Conservation (phyloP, 179 eudicot species). For the Silene noctiflora region DNA sequence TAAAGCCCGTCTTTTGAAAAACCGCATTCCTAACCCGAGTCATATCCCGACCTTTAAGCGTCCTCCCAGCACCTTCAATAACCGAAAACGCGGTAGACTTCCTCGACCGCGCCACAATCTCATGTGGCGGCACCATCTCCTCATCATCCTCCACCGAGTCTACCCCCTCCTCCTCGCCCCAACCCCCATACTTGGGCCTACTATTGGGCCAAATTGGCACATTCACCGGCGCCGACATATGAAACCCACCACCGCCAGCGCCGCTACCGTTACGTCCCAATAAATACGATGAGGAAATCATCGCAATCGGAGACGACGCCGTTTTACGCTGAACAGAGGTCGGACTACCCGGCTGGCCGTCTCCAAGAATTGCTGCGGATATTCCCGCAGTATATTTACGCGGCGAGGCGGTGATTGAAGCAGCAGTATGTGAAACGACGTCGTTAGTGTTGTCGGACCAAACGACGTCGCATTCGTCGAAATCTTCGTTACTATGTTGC, state of each 20-base stretch:
- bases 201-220: slow-evolving; percentile 51
- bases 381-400: slow-evolving; percentile 31
- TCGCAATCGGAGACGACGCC: slow-evolving; percentile 23
- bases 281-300: slow-evolving; percentile 18
- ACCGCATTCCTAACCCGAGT: slow-evolving; percentile 54
- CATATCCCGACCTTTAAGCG: slow-evolving; percentile 63
- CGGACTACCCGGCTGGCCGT: slow-evolving; percentile 8
- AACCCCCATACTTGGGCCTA: background rate
- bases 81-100: slow-evolving; percentile 48
- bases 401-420: slow-evolving; percentile 4
- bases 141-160: slow-evolving; percentile 32
- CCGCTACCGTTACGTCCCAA: background rate
- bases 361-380: slow-evolving; percentile 36
- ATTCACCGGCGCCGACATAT: slow-evolving; percentile 57
- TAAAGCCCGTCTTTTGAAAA: slow-evolving; percentile 46
- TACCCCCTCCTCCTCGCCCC: slow-evolving; percentile 32
- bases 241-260: slow-evolving; percentile 23
- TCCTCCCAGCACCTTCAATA: slow-evolving; percentile 62
- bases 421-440: background rate
- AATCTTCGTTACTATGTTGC: slow-evolving; percentile 23
- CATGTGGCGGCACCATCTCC: slow-evolving; percentile 74
- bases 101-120: slow-evolving; percentile 63
- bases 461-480: slow-evolving; percentile 58
- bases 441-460: slow-evolving; percentile 38
- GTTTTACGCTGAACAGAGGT: slow-evolving; percentile 40